Evolutionary conservation across 2,329 filamentous ascomycete species (phyloP).

Genomic region (Diplodia mutila): DNA sequence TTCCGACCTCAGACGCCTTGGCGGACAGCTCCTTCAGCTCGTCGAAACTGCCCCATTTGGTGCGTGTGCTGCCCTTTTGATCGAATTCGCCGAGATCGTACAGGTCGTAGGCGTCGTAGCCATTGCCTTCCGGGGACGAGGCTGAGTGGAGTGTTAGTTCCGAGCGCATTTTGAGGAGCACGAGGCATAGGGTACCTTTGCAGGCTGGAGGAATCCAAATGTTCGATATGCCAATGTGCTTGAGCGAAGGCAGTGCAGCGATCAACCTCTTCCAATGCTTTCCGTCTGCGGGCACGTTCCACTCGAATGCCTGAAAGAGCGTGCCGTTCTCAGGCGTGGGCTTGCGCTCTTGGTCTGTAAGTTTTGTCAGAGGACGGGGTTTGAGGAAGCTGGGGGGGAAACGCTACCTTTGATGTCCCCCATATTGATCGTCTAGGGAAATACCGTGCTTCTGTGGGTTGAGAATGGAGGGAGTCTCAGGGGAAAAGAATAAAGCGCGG

Average conservation of each 20-base stretch:
- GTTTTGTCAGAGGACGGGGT: background rate
- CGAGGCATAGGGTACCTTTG: constrained; percentile 56
- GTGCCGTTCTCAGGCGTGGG: constrained; percentile 30
- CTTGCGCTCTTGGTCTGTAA: constrained; percentile 9
- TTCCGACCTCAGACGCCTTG: constrained; percentile 55
- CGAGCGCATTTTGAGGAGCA: background rate
- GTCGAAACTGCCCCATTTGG: constrained; percentile 70
- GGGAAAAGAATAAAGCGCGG: background rate
- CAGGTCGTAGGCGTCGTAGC: constrained; percentile 66
- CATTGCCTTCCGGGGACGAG: constrained; percentile 63
- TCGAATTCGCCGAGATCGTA: constrained; percentile 73
- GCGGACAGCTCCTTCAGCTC: constrained; percentile 61
- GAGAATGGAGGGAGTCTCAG: background rate
- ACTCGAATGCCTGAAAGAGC: constrained; percentile 74
- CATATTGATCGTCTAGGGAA: background rate
- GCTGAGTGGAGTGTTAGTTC: constrained; percentile 40
- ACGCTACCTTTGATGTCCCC: background rate
- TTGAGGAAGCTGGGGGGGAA: too few relatives aligned
- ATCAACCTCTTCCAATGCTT: constrained; percentile 65
- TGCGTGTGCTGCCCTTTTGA: constrained; percentile 65
- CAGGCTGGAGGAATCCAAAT: constrained; percentile 74
- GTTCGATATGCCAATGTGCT: constrained; percentile 63
- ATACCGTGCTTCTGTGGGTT: background rate
- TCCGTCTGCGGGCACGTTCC: constrained; percentile 65
- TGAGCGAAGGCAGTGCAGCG: constrained; percentile 57